A percentile compares a stretch with the other conserved stretches of the same genome.
Evolutionary conservation across 495 filamentous ascomycete species (phyloP).

Genomic region (Lepidopterella palustris): DNA sequence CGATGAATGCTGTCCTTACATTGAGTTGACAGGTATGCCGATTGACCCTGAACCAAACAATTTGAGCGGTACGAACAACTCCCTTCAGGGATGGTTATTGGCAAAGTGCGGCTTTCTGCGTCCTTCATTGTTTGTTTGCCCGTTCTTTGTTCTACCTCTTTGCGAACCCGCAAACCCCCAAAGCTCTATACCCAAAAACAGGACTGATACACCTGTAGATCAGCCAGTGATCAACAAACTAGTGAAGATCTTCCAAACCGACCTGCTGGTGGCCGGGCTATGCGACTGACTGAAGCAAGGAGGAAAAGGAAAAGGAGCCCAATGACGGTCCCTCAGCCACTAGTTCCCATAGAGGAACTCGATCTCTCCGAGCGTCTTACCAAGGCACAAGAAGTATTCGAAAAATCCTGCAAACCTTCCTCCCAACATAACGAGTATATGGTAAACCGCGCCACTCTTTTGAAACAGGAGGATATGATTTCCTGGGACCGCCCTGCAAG

Average conservation of each 20-base stretch:
- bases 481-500: slow-evolving; percentile 28
- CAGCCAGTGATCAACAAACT: background rate
- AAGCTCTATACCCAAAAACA: background rate
- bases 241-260: background rate
- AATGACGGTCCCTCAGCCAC: background rate
- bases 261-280: background rate
- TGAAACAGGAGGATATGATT: background rate
- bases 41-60: slow-evolving; percentile 7
- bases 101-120: slow-evolving; percentile 14
- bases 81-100: slow-evolving; percentile 6
- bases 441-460: too few species aligned
- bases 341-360: slow-evolving; percentile 6
- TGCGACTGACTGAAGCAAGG: slow-evolving; percentile 6
- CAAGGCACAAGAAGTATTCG: too few species aligned
- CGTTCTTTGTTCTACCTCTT: background rate
- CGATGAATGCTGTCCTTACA: slow-evolving; percentile 1
- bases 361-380: too few species aligned
- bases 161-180: background rate
- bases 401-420: too few species aligned
- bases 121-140: slow-evolving; percentile 16
- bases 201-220: background rate
- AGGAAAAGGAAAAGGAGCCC: slow-evolving; percentile 18
- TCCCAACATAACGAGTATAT: too few species aligned
- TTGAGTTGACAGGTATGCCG: slow-evolving; percentile 11
- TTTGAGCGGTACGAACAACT: slow-evolving; percentile 11